Evolutionary conservation across 2,329 filamentous ascomycete genomes (phyloP), one percentile per base, ranked within the genome.

Genomic region (Thermochaetoides dissita): DNA sequence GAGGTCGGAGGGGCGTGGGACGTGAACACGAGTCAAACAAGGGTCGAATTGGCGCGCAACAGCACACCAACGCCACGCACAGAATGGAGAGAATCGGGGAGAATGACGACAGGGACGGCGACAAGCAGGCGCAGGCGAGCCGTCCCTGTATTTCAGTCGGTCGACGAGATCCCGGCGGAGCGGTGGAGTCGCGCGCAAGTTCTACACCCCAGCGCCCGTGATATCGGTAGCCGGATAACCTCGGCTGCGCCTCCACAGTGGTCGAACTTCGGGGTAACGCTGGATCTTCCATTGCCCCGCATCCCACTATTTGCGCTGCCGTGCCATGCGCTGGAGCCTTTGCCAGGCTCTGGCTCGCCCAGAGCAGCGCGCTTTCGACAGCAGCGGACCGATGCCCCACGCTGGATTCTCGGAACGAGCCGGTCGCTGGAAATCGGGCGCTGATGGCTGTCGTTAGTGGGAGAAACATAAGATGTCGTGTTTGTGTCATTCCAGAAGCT

Each of bases 181-280:
- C 12, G 36, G 45, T 44, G 42, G 42, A 24, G 43, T 37, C 45
- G 41, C 34, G 11, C 11, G 39, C 31, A 30, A 30, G 17, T 42
- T 36, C 29, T 30, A 39, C 11, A 10, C 37, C 34, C 36, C 37
- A 30, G 36, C 36, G 46, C 45, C 48, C 45, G 48, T 52, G 50
- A 50, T 47, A 42, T 45, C 46, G 44, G 46, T 52, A 45, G 41
- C 50, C 49, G 48, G 50, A 45, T 46, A 49, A 50, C 51, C 51
- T 53, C 51, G 51, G 51, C 45, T 45, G 41, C 42, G 37, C 34
- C 29, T 37, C 38, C 38, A 39, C 38, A 7, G 38, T 6, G 35
- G 10, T 34, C 33, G 30, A 40, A 36, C 17, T 31, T 40, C 36
- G 43, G 45, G 47, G 39, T 28, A 46, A 42, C 36, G 45, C 39